Evolutionary conservation across 352 stramenopile genomes (phyloP).

Genomic region (Globisporangium lucens): DNA sequence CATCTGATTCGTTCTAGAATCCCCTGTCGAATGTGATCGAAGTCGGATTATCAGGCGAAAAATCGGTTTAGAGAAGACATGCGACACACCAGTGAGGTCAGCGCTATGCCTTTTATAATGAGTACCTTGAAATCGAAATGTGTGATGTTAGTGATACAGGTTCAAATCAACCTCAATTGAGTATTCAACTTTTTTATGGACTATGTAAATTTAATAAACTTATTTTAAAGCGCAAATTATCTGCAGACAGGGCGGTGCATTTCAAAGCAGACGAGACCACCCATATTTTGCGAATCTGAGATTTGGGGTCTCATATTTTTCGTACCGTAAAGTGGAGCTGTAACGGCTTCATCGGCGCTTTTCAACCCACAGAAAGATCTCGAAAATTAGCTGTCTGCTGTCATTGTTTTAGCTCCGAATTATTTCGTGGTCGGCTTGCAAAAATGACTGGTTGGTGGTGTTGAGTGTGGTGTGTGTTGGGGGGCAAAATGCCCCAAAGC

Average conservation of each 20-base stretch:
- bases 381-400: neutral
- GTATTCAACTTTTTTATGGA: too few relatives aligned
- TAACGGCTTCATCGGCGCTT: neutral
- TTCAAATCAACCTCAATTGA: too few relatives aligned
- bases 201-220: too few relatives aligned
- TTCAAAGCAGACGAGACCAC: neutral
- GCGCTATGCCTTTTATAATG: neutral
- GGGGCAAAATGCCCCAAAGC: neutral
- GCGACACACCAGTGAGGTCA: neutral
- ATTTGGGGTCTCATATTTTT: neutral
- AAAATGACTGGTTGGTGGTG: neutral
- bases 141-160: too few relatives aligned
- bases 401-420: neutral
- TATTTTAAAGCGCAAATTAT: neutral
- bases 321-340: neutral
- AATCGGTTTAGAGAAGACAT: neutral
- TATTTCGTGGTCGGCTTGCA: neutral
- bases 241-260: neutral
- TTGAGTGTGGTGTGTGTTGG: neutral
- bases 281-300: neutral
- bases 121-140: neutral
- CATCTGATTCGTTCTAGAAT: conserved; percentile 3
- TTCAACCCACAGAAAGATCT: neutral
- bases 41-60: neutral
- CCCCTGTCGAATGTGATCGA: neutral